A percentile compares a stretch with the other conserved stretches of the same genome.
These are phyloP conservation scores for Malania oleifera DNA, from an alignment of 164 flowering plant genomes.

Conservation along the genomic window DNA sequence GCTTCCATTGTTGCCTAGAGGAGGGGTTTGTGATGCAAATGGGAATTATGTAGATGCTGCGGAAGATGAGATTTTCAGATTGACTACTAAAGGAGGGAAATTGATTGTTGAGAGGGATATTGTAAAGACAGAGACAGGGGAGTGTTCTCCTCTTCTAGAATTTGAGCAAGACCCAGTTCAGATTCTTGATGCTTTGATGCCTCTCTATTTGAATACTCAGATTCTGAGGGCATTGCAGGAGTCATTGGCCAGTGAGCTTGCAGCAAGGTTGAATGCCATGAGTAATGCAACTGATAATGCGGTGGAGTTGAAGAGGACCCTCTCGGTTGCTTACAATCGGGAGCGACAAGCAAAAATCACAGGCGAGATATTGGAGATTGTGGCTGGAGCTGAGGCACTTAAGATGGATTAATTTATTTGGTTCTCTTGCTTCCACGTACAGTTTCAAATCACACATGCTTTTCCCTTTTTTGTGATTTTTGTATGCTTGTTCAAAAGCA, in stretches of 20 bases:
- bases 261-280: constrained; percentile 91
- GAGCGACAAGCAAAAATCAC: constrained; percentile 86
- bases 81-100: constrained; percentile 77
- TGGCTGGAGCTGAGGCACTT: constrained; percentile 83
- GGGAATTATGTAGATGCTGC: constrained; percentile 66
- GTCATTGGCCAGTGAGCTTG: constrained; percentile 84
- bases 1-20: constrained; percentile 69
- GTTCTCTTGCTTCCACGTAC: background rate
- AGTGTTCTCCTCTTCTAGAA: constrained; percentile 45
- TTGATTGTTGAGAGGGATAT: constrained; percentile 63
- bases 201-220: constrained; percentile 83
- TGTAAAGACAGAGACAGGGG: constrained; percentile 23
- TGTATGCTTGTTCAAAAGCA: constrained; percentile 22
- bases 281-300: constrained; percentile 85
- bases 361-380: constrained; percentile 86
- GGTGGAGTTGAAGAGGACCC: constrained; percentile 52
- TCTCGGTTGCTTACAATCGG: constrained; percentile 53
- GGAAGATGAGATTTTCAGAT: constrained; percentile 79
- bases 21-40: constrained; percentile 55
- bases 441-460: too few relatives aligned
- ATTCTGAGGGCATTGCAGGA: constrained; percentile 86
- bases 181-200: constrained; percentile 89
- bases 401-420: constrained; percentile 6
- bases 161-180: constrained; percentile 97
- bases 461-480: constrained; percentile 14